phyloP scores from a whole-genome alignment of 495 filamentous ascomycete species.

The Thermochaetoides thermophila region DNA sequence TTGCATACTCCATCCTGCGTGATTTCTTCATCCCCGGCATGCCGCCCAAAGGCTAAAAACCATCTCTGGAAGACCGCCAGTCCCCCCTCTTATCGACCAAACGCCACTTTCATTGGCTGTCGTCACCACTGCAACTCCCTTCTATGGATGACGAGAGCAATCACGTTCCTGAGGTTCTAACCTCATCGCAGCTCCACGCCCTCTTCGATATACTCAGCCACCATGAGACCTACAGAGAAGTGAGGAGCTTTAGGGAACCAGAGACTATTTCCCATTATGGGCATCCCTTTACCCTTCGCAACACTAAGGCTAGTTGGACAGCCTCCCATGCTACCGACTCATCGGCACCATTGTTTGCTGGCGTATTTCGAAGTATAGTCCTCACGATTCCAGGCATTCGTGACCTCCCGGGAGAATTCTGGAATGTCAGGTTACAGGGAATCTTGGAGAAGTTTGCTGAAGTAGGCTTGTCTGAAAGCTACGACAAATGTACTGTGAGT shows the following conservation, averaged over 20 bases:
- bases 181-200: conserved; percentile 38
- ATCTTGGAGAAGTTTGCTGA: conserved; percentile 37
- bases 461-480: conserved; percentile 50
- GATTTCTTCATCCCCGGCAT: too few relatives aligned
- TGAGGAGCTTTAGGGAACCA: conserved; percentile 42
- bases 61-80: too few relatives aligned
- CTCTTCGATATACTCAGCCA: conserved; percentile 55
- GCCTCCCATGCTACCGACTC: conserved; percentile 19
- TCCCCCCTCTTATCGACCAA: too few relatives aligned
- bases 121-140: too few relatives aligned
- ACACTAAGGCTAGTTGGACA: neutral
- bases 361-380: conserved; percentile 40
- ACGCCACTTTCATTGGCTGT: too few relatives aligned
- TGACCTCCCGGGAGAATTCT: conserved; percentile 42
- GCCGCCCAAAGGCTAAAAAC: too few relatives aligned
- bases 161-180: conserved; percentile 2
- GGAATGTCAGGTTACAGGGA: conserved; percentile 33
- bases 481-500: conserved; percentile 51
- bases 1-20: too few relatives aligned
- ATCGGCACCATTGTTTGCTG: conserved; percentile 41
- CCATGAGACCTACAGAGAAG: conserved; percentile 46
- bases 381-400: conserved; percentile 41
- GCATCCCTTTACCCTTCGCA: conserved; percentile 33
- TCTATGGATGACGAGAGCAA: too few relatives aligned
- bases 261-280: conserved; percentile 41